Evolutionary conservation across 2,329 filamentous ascomycete genomes (phyloP), one percentile per base, ranked within the genome.

Genomic region (Exophiala dermatitidis): DNA sequence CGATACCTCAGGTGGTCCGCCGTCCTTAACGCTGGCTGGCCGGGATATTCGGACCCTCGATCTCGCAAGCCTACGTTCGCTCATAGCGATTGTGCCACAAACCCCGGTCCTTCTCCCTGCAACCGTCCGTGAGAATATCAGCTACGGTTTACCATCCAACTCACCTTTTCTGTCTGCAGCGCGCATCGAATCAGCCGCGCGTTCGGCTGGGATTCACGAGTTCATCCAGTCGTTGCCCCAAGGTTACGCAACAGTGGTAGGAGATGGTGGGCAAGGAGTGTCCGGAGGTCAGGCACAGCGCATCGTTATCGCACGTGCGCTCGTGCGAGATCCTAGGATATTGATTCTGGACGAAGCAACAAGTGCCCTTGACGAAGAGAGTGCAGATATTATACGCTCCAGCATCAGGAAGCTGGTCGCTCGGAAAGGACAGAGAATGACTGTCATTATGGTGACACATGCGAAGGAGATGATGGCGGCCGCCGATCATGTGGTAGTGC

Each of bases 291-390:
- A 96, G 67, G 81, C 84, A 0, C 90, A 96, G 66, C 78, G 89
- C 0, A 69, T 96, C 1, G 84, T 83, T 19, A 90, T 96, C 56
- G 89, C 90, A 0, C 77, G 90, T 1, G 89, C 90, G 0, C 73
- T 96, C 0, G 77, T 86, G 0, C 78, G 88, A 0, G 73, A 77
- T 9, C 90, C 90, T 0, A 76, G 78, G 38, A 73, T 96, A 1
- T 71, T 96, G 10, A 78, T 96, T 1, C 72, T 96, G 1, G 91
- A 97, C 63, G 90, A 96, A 70, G 88, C 90, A 1, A 96, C 90
- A 0, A 87, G 83, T 29, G 85, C 86, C 0, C 74, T 97, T 0
- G 90, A 96, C 64, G 75, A 77, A 0, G 79, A 84, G 60, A 84
- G 79, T 37, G 83, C 87, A 0, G 76, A 76, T 2, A 70, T 77